phyloP scores from a whole-genome alignment of 768 basidiomycete genomes.

The Ramaria sp. region DNA sequence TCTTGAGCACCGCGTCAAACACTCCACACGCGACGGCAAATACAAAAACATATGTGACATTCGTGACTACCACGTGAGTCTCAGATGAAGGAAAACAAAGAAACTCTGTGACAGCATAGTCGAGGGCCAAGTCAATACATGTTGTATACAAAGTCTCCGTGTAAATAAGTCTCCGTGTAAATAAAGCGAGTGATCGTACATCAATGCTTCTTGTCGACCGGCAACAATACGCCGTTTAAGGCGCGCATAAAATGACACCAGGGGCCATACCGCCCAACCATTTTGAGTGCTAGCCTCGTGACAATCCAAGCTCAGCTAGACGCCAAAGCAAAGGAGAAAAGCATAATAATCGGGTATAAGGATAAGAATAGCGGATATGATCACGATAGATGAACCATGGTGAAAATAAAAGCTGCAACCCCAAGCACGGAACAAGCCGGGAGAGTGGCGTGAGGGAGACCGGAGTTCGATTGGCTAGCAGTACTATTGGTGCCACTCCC shows the following conservation, averaged over 20 bases:
- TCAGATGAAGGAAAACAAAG: too few species aligned
- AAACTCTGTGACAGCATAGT: too few species aligned
- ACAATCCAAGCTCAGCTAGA: background rate
- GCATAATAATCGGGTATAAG: slow-evolving; percentile 3
- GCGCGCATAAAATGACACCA: background rate
- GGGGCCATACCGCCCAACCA: background rate
- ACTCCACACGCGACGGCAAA: too few species aligned
- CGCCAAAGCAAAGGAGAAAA: background rate
- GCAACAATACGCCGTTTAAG: background rate
- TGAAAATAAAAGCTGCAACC: background rate
- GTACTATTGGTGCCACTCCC: slow-evolving; percentile 11
- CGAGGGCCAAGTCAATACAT: too few species aligned
- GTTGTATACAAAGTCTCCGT: too few species aligned
- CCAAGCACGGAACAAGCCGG: background rate
- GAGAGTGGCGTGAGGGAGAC: slow-evolving; percentile 8
- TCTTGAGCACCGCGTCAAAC: too few species aligned
- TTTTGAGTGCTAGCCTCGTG: background rate
- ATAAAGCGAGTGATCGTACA: background rate
- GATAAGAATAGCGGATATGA: background rate
- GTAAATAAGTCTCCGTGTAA: too few species aligned
- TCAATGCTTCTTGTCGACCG: background rate
- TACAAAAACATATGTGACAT: too few species aligned
- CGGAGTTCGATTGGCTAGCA: slow-evolving; percentile 10
- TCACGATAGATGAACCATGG: background rate
- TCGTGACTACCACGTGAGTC: too few species aligned